A percentile compares a stretch with the other conserved stretches of the same genome.
phyloP scores from a whole-genome alignment of 140 eudicot genomes.

The Erigeron philadelphicus region DNA sequence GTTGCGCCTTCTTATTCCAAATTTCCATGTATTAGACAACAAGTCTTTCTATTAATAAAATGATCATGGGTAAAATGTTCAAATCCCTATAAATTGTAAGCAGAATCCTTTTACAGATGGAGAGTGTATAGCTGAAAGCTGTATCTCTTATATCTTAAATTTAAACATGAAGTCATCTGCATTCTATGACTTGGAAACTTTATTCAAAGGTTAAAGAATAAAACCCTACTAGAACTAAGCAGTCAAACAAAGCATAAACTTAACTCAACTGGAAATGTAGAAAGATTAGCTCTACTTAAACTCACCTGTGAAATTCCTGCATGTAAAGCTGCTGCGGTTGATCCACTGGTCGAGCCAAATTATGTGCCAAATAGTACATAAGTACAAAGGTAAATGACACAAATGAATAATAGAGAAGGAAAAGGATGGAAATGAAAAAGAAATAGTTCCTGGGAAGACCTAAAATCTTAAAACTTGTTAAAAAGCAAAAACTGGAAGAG shows the following conservation, averaged over 20 bases:
- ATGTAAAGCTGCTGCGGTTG: conserved; percentile 91
- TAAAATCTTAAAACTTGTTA: background rate
- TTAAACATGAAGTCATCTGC: background rate
- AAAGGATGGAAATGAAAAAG: background rate
- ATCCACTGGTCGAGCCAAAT: conserved; percentile 53
- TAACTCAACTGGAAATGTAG: background rate
- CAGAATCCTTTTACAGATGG: background rate
- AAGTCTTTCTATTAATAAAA: background rate
- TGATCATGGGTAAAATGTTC: background rate
- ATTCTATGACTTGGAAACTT: background rate
- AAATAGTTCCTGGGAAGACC: background rate
- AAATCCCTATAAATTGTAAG: background rate
- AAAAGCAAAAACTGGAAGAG: background rate
- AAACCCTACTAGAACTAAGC: background rate
- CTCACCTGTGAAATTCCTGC: conserved; percentile 93
- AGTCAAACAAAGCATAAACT: background rate
- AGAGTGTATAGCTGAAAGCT: background rate
- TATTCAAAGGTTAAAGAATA: background rate
- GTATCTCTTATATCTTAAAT: background rate
- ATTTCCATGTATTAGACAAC: background rate
- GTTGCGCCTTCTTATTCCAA: background rate
- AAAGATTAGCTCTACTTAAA: background rate
- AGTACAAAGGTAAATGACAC: conserved; percentile 19
- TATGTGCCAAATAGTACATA: conserved; percentile 9
- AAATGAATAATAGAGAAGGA: background rate